Evolutionary conservation across 2,329 filamentous ascomycete species (phyloP), one percentile per base, ranked within the genome.

Genomic region (Paracorniculantispora psalliotae): DNA sequence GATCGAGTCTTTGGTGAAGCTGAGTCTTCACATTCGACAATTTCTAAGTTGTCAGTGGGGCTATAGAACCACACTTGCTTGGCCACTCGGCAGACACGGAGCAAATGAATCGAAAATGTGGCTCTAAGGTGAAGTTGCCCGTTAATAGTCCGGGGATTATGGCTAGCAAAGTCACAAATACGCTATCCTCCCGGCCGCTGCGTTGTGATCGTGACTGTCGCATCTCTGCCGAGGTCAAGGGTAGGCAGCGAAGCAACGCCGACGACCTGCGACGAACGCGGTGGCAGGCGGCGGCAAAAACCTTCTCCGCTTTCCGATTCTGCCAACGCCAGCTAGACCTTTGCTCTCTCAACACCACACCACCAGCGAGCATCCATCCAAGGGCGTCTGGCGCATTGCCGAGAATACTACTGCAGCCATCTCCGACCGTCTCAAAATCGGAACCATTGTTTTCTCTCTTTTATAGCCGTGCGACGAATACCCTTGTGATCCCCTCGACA

Each of bases 301-400:
- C 21, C 44, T 54, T 59, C 50, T 59, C 57, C 57, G 57, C 25
- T 41, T 43, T 47, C 57, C 57, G 57, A n/a, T 54, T 54, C 57
- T 23, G 43, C 57, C 49, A 48, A 33, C 37, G 43, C 50, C 50
- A 54, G 57, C 43, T 30, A 54, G 33, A 59, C 43, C 43, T 53
- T 48, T 41, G 49, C 50, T 59, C 50, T 51, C 50, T 43, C 41
- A 53, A 28, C 49, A 54, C 41, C 52, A 46, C 57, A 53, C 50
- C 49, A 54, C 21, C 57, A 54, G 49, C 43, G 43, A 59, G 28
- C 35, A 51, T 51, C 15, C 47, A 58, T 43, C 19, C 23, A 49
- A n/a, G 41, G 57, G 30, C 41, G 33, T 28, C 43, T 23, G 57
- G 57, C 57, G 57, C 57, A 59, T 59, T 48, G 43, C 57, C 50